Evolutionary conservation across 2,329 filamentous ascomycete genomes (phyloP), one percentile per base, ranked within the genome.

Genomic region (Drechslerella coelobrocha): DNA sequence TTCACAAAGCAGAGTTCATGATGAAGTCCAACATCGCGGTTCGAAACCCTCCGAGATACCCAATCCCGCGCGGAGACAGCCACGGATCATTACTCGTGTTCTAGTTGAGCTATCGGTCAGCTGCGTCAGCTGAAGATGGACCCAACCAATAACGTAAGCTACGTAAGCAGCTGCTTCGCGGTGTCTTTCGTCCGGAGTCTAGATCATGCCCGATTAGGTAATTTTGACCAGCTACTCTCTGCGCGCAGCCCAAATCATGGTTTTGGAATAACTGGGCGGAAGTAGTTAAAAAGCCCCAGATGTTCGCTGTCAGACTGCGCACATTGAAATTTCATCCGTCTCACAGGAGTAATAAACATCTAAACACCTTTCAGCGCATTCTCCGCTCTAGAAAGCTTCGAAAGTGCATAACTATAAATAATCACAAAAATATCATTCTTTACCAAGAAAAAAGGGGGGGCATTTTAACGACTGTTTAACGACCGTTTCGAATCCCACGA

Each of bases 171-270:
- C 17, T 62, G 57, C 65, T 45, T 12, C 17, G 17, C 24, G 50
- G 57, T 52, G 43, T 45, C 48, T 23, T 63, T 62, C 65, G 51
- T 56, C 52, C 24, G 24, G 37, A 21, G 9, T 24, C 45, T 10
- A 63, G 48, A 41, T 39, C 14, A 60, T 63, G 5, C 66, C 56
- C 48, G 52, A 62, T 71, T 63, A 51, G 59, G 66, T 63, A 63
- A 71, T 63, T 63, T 55, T 60, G 59, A 63, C 66, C 66, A 43
- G 54, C 54, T 43, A 60, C 53, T 52, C 27, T 48, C 21, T 45
- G 17, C 41, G n/a, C 37, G 31, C 17, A 63, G 45, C 31, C 65
- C 52, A 53, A 62, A 69, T 47, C 52, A 62, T 69, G 57, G 37
- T 69, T 62, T 61, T 26, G 41, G 41, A 21, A 23, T 34, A 3